Conservation (phyloP, 176 grass and related monocot genomes). For the Alloteropsis semialata region DNA sequence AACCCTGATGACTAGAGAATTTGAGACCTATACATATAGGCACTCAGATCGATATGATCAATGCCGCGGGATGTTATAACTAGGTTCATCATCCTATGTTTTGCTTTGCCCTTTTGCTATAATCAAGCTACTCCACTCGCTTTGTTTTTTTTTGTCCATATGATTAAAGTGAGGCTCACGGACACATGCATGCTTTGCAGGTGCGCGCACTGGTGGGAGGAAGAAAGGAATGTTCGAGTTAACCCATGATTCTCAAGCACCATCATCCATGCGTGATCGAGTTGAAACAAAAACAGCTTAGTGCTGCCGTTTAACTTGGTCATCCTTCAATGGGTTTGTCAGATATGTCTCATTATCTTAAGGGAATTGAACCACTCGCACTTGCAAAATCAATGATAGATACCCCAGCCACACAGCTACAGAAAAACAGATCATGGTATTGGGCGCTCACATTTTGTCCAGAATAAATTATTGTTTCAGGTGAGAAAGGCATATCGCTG, state of each 20-base stretch:
- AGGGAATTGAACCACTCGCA: background rate
- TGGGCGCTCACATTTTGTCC: background rate
- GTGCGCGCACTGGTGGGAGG: conserved; percentile 17
- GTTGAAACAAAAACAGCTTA: background rate
- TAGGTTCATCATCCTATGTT: conserved; percentile 36
- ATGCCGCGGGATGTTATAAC: conserved; percentile 21
- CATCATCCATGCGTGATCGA: background rate
- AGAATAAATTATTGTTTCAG: background rate
- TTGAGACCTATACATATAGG: background rate
- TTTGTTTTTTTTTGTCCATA: conserved; percentile 53
- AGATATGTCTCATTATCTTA: background rate
- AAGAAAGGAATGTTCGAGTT: conserved; percentile 44
- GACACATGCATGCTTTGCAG: conserved; percentile 51
- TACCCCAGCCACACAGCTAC: background rate
- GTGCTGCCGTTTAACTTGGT: background rate
- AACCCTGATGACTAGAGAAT: background rate
- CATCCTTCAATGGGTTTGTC: background rate
- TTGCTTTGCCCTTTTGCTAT: conserved; percentile 53
- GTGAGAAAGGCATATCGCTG: conserved; percentile 27
- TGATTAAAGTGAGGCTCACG: conserved; percentile 46
- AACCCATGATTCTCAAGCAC: conserved; percentile 4
- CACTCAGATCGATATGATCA: conserved; percentile 19
- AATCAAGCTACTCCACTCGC: conserved; percentile 43
- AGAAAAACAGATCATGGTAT: background rate
- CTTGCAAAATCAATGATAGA: background rate